Evolutionary conservation across 2,329 filamentous ascomycete species (phyloP).

Genomic region (Purpureocillium takamizusanense): DNA sequence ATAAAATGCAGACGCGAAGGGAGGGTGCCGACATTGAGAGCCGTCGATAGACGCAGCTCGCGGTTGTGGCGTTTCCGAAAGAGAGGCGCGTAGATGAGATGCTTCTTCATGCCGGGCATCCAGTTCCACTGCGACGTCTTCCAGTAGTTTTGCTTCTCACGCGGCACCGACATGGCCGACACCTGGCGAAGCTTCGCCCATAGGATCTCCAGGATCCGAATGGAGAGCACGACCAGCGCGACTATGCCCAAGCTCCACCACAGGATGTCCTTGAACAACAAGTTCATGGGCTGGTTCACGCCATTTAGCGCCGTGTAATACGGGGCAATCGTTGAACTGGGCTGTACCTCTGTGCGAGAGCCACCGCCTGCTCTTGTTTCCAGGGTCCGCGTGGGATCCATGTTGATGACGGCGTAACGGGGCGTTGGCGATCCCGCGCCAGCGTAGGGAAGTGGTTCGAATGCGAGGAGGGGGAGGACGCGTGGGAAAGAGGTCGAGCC

Average conservation of each 20-base stretch:
- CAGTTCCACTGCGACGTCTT: conserved; percentile 45
- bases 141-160: conserved; percentile 50
- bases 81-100: conserved; percentile 52
- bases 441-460: conserved; percentile 1
- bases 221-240: conserved; percentile 40
- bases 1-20: conserved; percentile 55
- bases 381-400: conserved; percentile 25
- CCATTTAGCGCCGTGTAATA: conserved; percentile 49
- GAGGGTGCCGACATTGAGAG: conserved; percentile 51
- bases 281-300: conserved; percentile 50
- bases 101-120: conserved; percentile 54
- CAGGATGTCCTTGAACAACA: conserved; percentile 45
- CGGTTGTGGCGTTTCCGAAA: conserved; percentile 59
- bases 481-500: too few species aligned
- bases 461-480: not conserved
- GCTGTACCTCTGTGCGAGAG: conserved; percentile 18
- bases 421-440: conserved; percentile 10
- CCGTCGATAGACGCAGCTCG: conserved; percentile 53
- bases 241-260: conserved; percentile 54
- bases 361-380: conserved; percentile 12
- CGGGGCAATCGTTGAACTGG: conserved; percentile 42
- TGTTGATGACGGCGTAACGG: conserved; percentile 10
- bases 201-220: conserved; percentile 44
- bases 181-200: conserved; percentile 51
- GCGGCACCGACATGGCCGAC: conserved; percentile 44